phyloP scores from a whole-genome alignment of 768 basidiomycete species.

The Pleurotus giganteus region DNA sequence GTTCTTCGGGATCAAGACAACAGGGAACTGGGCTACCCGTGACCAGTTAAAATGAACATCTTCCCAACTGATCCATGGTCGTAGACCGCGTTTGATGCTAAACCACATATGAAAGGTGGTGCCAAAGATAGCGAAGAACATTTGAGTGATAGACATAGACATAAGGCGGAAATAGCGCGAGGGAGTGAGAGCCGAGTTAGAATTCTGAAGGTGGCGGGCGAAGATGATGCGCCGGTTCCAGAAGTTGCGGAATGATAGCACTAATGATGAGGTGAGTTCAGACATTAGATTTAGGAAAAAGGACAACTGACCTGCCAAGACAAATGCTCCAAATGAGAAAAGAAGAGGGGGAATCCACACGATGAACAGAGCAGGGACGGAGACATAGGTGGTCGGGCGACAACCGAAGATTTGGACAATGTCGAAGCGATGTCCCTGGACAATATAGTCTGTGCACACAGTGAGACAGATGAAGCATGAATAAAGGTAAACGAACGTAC shows the following conservation, averaged over 20 bases:
- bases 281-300: not conserved
- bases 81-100: slow-evolving; percentile 17
- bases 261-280: slow-evolving; percentile 16
- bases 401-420: slow-evolving; percentile 61
- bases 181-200: slow-evolving; percentile 38
- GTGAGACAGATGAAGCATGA: slow-evolving; percentile 1
- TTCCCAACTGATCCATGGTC: slow-evolving; percentile 45
- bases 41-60: slow-evolving; percentile 41
- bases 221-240: slow-evolving; percentile 19
- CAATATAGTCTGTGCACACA: slow-evolving; percentile 44
- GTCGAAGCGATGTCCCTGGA: slow-evolving; percentile 64
- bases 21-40: not conserved
- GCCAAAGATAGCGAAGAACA: slow-evolving; percentile 38
- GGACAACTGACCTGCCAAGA: slow-evolving; percentile 37
- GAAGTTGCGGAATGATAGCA: slow-evolving; percentile 30
- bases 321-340: slow-evolving; percentile 37
- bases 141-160: slow-evolving; percentile 36
- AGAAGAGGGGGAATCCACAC: slow-evolving; percentile 46
- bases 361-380: slow-evolving; percentile 37
- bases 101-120: slow-evolving; percentile 37
- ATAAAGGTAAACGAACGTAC: slow-evolving; percentile 34
- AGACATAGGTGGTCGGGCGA: slow-evolving; percentile 41
- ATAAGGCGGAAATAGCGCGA: slow-evolving; percentile 58
- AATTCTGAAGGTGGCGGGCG: slow-evolving; percentile 34
- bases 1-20: not conserved